These are phyloP conservation scores for Atkinsonella hypoxylon DNA, from an alignment of 2,329 filamentous ascomycete species.

Conservation along the genomic window DNA sequence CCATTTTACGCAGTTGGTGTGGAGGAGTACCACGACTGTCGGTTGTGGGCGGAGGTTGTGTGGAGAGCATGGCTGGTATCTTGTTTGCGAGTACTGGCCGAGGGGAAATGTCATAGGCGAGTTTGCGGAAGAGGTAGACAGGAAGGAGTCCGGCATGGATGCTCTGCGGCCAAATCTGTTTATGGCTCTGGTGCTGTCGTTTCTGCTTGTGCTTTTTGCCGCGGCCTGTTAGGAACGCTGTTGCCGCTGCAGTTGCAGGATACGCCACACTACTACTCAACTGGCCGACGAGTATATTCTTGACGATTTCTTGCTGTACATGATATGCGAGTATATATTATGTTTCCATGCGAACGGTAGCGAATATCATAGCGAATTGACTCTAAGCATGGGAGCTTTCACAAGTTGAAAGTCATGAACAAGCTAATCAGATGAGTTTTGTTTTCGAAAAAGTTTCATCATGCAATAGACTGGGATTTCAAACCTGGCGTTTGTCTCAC, in stretches of 20 bases:
- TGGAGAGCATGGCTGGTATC: conserved; percentile 43
- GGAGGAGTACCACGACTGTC: conserved; percentile 15
- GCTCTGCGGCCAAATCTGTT: not conserved
- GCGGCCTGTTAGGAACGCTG: not conserved
- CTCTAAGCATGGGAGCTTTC: too few relatives aligned
- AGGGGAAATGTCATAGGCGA: conserved; percentile 48
- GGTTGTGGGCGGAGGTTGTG: conserved; percentile 14
- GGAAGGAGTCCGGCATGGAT: not conserved
- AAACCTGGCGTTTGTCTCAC: too few relatives aligned
- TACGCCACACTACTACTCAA: too few relatives aligned
- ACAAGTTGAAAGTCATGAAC: too few relatives aligned
- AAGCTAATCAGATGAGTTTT: not conserved
- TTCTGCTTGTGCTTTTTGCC: too few relatives aligned
- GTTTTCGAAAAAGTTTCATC: not conserved
- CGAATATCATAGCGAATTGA: too few relatives aligned
- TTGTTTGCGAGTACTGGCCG: conserved; percentile 61
- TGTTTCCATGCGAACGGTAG: too few relatives aligned
- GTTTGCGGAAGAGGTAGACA: conserved; percentile 28
- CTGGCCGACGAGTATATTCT: too few relatives aligned
- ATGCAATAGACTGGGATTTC: not conserved
- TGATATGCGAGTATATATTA: too few relatives aligned
- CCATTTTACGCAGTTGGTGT: conserved; percentile 22
- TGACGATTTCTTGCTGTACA: too few relatives aligned
- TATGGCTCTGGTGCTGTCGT: too few relatives aligned
- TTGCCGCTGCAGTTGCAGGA: not conserved